These are phyloP conservation scores for Boletus vinaceobasis DNA, from an alignment of 768 basidiomycete genomes.

Conservation along the genomic window DNA sequence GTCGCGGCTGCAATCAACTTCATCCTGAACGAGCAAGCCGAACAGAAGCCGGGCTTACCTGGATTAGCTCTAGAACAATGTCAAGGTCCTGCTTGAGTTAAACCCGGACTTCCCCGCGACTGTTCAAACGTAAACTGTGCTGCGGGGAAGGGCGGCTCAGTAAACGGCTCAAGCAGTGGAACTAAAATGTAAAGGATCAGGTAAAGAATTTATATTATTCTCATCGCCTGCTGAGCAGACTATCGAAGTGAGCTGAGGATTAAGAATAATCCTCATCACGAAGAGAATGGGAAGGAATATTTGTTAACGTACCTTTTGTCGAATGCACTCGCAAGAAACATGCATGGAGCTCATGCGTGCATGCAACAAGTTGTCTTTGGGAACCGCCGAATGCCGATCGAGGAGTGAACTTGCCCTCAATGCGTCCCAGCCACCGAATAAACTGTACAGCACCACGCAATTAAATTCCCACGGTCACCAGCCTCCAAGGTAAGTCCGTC, in stretches of 20 bases:
- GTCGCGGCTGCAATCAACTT: slow-evolving; percentile 48
- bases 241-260: slow-evolving; percentile 71
- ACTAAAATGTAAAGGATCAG: slow-evolving; percentile 33
- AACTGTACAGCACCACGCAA: slow-evolving; percentile 30
- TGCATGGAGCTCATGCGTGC: too few relatives aligned
- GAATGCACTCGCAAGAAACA: background rate
- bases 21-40: slow-evolving; percentile 37
- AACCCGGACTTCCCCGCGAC: background rate
- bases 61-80: background rate
- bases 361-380: background rate
- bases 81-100: too few relatives aligned
- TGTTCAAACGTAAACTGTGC: background rate
- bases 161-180: background rate
- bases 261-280: slow-evolving; percentile 33
- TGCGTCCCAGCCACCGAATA: slow-evolving; percentile 19
- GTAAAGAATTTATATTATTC: slow-evolving; percentile 44
- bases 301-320: slow-evolving; percentile 6
- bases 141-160: slow-evolving; percentile 2
- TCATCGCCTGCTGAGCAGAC: slow-evolving; percentile 45
- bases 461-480: slow-evolving; percentile 19
- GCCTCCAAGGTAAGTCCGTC: background rate
- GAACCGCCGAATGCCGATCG: too few relatives aligned
- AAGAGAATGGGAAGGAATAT: background rate
- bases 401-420: too few relatives aligned
- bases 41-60: slow-evolving; percentile 14